Evolutionary conservation across 768 basidiomycete species (phyloP), one percentile per base, ranked within the genome.

Genomic region (Boletus subcaerulescens): DNA sequence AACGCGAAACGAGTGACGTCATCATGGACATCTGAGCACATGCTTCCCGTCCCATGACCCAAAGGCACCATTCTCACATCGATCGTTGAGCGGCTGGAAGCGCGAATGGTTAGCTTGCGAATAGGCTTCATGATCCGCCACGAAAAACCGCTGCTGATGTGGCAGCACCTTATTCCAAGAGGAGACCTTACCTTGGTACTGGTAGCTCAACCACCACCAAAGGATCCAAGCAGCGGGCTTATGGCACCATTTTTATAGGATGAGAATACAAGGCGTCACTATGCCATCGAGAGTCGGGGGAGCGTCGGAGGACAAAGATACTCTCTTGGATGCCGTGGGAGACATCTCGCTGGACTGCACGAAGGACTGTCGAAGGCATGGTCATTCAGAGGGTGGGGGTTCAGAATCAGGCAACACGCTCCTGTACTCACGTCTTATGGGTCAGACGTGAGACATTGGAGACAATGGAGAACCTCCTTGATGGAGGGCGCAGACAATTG

Each of bases 221-320:
- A 44, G 58, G 26, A 53, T 33, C 29, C 38, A 36, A 5, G 47
- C 26, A 47, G 48, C 48, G 2, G 41, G 33, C 26, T 48, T 32
- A 53, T 24, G 45, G 24, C 24, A 43, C 26, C 12, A 36, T 53
- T 50, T n/a, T 43, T 14, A 35, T 33, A 33, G 33, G 4, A 33
- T 13, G 14, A 51, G 33, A 69, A 56, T 64, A 68, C 58, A 66
- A 71, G 31, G 61, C 15, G 45, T 62, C 50, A 20, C 64, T 42
- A 61, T 53, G 42, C 50, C 42, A 39, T 44, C 33, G 18, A 29
- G 20, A 3, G 32, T 41, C 36, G 31, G 40, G 46, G 17, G 10
- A 3, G 36, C 20, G 26, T 39, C n/a, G 0, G 31, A 47, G 45
- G 42, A 55, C 42, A 36, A 52, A 20, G 33, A 15, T 20, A 20